Evolutionary conservation across 768 basidiomycete species (phyloP), one percentile per base, ranked within the genome.

Genomic region (Xanthoconium stramineum): DNA sequence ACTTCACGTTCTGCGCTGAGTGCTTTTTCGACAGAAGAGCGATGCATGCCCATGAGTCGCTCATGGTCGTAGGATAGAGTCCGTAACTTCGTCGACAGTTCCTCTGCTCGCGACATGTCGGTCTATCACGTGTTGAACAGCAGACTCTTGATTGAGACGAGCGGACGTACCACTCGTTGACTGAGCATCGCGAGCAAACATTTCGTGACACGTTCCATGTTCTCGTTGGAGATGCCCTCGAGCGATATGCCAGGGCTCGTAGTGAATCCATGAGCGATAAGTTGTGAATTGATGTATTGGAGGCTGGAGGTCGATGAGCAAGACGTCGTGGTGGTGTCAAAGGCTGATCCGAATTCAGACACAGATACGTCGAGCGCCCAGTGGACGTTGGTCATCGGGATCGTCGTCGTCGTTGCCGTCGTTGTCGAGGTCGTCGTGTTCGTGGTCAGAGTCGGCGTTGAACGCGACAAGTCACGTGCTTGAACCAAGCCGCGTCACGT

Each of bases 21-120:
- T 1, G 83, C 80, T 28, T 74, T 80, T 46, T 90, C 90, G 5
- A 73, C 76, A 13, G 83, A 80, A 11, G 76, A 67, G 17, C 76
- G 75, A 65, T 91, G 78, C 80, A 91, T 83, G 1, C 82, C 80
- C 35, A 74, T 72, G 57, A 93, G 76, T 13, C 92, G 80, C 65
- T 92, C 90, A 56, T 91, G 79, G 61, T 94, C 92, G 57, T 94
- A 94, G 3, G 83, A 81, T 1, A 93, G 74, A 2, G 89, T 92
- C 24, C 89, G 79, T 17, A 89, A 70, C 62, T 89, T 90, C 0
- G 88, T 85, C 0, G 84, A 80, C 6, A 93, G 63, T 12, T 89
- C 84, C 65, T 94, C 92, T 36, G 86, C 83, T n/a, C 83, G 77
- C 11, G 81, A 75, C 83, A 93, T 88, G 69, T 94, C 92, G 65